Conservation (phyloP, 352 stramenopile species). For the Phytophthora cryptogea region DNA sequence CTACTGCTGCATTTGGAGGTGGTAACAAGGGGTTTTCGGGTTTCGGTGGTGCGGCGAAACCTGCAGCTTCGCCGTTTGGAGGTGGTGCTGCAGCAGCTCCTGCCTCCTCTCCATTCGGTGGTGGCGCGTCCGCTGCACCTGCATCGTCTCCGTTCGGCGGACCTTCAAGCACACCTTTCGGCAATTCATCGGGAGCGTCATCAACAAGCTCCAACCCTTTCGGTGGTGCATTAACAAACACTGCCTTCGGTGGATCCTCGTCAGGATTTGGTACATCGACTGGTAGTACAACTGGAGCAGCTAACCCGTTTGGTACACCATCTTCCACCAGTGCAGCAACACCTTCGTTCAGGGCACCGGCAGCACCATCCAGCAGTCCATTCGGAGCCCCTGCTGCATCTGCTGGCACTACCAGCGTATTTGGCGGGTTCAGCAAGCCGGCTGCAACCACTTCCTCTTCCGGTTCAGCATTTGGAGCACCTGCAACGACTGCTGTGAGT, state of each 20-base stretch:
- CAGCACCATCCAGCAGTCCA: conserved; percentile 34
- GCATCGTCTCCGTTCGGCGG: conserved; percentile 32
- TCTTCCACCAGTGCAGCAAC: conserved; percentile 13
- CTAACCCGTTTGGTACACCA: conserved; percentile 27
- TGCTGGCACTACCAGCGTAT: conserved; percentile 13
- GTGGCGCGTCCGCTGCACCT: neutral
- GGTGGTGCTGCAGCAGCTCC: conserved; percentile 6
- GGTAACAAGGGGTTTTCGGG: conserved; percentile 11
- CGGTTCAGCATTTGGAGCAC: conserved; percentile 18
- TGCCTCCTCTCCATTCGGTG: conserved; percentile 24
- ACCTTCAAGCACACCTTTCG: conserved; percentile 26
- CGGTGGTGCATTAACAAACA: conserved; percentile 9
- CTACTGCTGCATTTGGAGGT: conserved; percentile 20
- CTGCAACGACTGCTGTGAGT: conserved; percentile 8
- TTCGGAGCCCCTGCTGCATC: conserved; percentile 32
- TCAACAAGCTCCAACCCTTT: conserved; percentile 26
- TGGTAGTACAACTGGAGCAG: conserved; percentile 8
- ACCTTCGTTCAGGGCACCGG: conserved; percentile 26
- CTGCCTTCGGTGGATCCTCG: conserved; percentile 23
- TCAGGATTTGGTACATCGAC: conserved; percentile 22
- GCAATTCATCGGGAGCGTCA: conserved; percentile 18
- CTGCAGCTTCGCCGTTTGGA: conserved; percentile 30
- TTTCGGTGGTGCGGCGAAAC: conserved; percentile 10
- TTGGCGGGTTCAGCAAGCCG: conserved; percentile 17
- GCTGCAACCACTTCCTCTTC: conserved; percentile 15